These are phyloP conservation scores for Pythium monospermum DNA, from an alignment of 352 stramenopile species.

Conservation along the genomic window DNA sequence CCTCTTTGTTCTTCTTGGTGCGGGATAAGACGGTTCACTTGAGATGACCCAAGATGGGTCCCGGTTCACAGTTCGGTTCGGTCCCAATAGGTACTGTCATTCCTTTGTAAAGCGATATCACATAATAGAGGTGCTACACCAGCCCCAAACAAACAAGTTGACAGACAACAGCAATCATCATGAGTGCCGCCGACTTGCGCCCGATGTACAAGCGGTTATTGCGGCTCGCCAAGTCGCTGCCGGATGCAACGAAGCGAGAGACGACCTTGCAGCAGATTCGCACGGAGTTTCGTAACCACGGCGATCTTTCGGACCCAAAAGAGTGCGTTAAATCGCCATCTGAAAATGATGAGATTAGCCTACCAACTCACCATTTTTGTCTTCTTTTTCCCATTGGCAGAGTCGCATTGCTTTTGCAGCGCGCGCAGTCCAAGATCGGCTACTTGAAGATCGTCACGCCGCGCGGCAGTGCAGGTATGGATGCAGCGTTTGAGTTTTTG, in stretches of 20 bases:
- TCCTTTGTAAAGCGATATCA: slow-evolving; percentile 6
- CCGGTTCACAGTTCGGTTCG: too few species aligned
- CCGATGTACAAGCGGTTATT: slow-evolving; percentile 86
- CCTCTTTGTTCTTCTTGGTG: not conserved
- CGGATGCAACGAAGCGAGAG: slow-evolving; percentile 55
- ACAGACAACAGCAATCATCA: too few species aligned
- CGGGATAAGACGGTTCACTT: too few species aligned
- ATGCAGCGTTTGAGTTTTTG: not conserved
- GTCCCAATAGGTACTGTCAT: not conserved
- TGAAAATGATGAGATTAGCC: too few species aligned
- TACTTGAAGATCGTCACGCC: slow-evolving; percentile 87
- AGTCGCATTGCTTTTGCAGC: slow-evolving; percentile 58
- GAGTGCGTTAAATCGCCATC: too few species aligned
- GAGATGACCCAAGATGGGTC: too few species aligned
- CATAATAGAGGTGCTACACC: not conserved
- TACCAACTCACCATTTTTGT: too few species aligned
- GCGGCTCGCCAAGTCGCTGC: slow-evolving; percentile 66
- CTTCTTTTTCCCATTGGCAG: slow-evolving; percentile 24
- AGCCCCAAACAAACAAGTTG: too few species aligned
- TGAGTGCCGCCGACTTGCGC: slow-evolving; percentile 32
- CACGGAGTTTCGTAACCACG: slow-evolving; percentile 61
- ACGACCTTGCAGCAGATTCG: slow-evolving; percentile 69
- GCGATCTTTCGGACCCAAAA: slow-evolving; percentile 50
- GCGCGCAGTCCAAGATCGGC: slow-evolving; percentile 74
- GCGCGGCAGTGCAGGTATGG: slow-evolving; percentile 45